phyloP scores from a whole-genome alignment of 1,284 basidiomycete genomes.

The Clitocybe nebularis region DNA sequence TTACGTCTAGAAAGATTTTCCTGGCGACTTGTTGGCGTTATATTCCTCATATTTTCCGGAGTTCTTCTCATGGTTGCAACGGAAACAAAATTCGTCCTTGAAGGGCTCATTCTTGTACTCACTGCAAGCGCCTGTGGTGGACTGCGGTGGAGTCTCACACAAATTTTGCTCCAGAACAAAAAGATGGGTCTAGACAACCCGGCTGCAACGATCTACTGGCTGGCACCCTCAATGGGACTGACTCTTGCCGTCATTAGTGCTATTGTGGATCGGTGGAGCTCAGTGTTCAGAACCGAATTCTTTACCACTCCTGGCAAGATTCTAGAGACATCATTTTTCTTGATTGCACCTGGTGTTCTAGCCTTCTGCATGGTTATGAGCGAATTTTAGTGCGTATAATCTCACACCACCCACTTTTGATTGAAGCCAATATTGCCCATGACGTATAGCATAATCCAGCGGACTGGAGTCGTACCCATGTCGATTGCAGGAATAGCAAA shows the following conservation, averaged over 20 bases:
- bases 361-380: conserved; percentile 96
- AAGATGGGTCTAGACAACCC: conserved; percentile 92
- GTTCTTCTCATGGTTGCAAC: conserved; percentile 96
- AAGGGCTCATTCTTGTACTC: conserved; percentile 87
- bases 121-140: conserved; percentile 88
- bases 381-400: conserved; percentile 79
- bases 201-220: conserved; percentile 92
- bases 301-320: conserved; percentile 55
- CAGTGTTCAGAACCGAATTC: conserved; percentile 64
- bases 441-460: conserved; percentile 83
- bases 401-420: conserved; percentile 10
- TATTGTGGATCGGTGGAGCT: conserved; percentile 75
- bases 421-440: conserved; percentile 9
- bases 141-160: conserved; percentile 92
- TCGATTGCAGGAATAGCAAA: conserved; percentile 98
- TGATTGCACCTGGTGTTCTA: conserved; percentile 75
- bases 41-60: conserved; percentile 84
- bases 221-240: conserved; percentile 85
- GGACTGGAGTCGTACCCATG: conserved; percentile 94
- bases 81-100: conserved; percentile 83
- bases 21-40: conserved; percentile 81
- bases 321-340: conserved; percentile 59
- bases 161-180: conserved; percentile 80
- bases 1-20: conserved; percentile 89
- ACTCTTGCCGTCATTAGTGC: conserved; percentile 70